phyloP scores from a whole-genome alignment of 345 rosid genomes.

The Hibiscus mutabilis region DNA sequence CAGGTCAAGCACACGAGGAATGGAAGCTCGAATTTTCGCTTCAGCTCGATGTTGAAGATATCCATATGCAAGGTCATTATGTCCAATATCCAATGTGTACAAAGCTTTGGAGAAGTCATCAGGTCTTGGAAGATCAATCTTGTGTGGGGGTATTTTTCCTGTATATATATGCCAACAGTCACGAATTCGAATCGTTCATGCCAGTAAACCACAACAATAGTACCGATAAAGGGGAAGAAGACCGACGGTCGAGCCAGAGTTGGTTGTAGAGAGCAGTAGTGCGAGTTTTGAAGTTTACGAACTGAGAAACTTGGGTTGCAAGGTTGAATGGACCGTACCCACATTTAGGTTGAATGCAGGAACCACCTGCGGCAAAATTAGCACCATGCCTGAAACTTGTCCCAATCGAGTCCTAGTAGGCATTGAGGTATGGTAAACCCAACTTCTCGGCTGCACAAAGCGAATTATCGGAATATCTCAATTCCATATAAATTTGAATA shows the following conservation, averaged over 20 bases:
- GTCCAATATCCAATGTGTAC: constrained; percentile 24
- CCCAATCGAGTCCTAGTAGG: constrained; percentile 59
- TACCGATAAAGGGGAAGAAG: background rate
- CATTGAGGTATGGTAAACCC: constrained; percentile 46
- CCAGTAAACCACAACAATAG: background rate
- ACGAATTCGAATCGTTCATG: background rate
- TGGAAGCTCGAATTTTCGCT: constrained; percentile 14
- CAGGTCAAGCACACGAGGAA: constrained; percentile 11
- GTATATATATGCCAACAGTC: background rate
- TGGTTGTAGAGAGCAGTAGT: constrained; percentile 31
- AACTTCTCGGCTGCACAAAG: constrained; percentile 46
- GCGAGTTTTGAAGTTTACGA: constrained; percentile 49
- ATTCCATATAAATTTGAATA: background rate
- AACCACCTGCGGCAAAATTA: constrained; percentile 65
- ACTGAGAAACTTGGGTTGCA: constrained; percentile 47
- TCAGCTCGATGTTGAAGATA: constrained; percentile 5
- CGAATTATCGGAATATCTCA: background rate
- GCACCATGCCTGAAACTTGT: constrained; percentile 59
- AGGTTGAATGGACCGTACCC: constrained; percentile 53
- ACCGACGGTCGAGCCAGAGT: constrained; percentile 5
- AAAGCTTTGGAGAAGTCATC: constrained; percentile 25
- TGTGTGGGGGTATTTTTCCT: constrained; percentile 1
- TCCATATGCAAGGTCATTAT: constrained; percentile 24
- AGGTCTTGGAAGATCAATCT: constrained; percentile 17
- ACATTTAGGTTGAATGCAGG: constrained; percentile 47